Base-by-base conservation (phyloP, 306 rosid genomes). In the Abrus pulchellus region DNA sequence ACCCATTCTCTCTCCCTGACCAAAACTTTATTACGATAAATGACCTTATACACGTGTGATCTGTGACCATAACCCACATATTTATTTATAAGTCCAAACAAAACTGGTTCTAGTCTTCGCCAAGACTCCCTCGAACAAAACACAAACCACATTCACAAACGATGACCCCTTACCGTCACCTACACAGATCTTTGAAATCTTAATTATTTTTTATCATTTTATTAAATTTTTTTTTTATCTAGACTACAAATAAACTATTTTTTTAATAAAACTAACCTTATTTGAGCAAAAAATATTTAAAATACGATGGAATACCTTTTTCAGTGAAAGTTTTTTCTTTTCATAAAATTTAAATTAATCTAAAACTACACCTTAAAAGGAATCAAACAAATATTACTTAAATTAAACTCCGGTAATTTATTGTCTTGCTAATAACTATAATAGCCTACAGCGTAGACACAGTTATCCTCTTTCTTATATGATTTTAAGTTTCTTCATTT, bases 61-160 rank as follows among this genome's bases (percentile, higher is more conserved):
- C 49, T 68, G 47, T 65, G 75, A 59, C 57, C 63, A 29, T 28
- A 80, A 57, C 5, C 4, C 38, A 5, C 14, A 57, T 63, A 5
- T 27, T 68, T 61, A 34, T 30, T 9, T 34, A 41, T 0, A 14
- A 57, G 71, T 69, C 73, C 40, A 54, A 80, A 55, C 10, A 34
- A 40, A 43, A 68, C 80, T 67, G 80, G 78, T 77, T 36, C 70
- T 69, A 68, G 87, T 88, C 82, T 55, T 62, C 3, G 54, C 50
- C 68, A 64, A 4, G 43, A 64, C 73, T 72, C 70, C 80, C 80
- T 30, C 74, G 1, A 29, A 65, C 34, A 43, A 10, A 71, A 48
- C 52, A 47, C 27, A 41, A 47, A 57, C 65, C 67, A 73, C 76
- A 62, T 81, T 85, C 79, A 56, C 65, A 49, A 67, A 73, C 65